Evolutionary conservation across 257 asterid genomes (phyloP), one percentile per base, ranked within the genome.

Genomic region (Solanum arcanum): DNA sequence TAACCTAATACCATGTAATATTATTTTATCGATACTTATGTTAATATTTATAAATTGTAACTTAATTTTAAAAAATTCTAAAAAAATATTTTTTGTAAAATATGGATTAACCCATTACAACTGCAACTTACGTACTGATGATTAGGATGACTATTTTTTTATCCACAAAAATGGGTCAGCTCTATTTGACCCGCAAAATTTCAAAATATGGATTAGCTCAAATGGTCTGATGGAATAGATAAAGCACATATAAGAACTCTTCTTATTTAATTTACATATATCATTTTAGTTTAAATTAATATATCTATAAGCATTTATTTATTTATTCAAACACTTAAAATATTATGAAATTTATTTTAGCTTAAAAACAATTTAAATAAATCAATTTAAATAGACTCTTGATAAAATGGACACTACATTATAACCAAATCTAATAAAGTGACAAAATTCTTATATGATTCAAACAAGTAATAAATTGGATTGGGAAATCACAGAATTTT

Each of bases 71-170:
- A 56, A 56, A 56, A 56, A 56, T 7, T 52, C 7, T 18, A 18
- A 52, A 0, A 18, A 52, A 16, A 52, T 52, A 49, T 47, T 5
- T 14, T 46, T 46, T 12, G 12, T 46, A 0, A 46, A 56, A 56
- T 7, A 25, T 56, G n/a, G n/a, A 0, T 56, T 56, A n/a, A 56
- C 25, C 0, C 25, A 0, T 18, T n/a, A 7, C 3, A n/a, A 7
- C 5, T 56, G n/a, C 64, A 56, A 18, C 64, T 56, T n/a, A 56
- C 11, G 2, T 3, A 7, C 11, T 4, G 0, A 47, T 13, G 3
- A 20, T 56, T 56, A 25, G 12, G 2, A 4, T 56, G 64, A 56
- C 8, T 56, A 2, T 20, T 56, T 56, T 56, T 0, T 56, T 5
- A 0, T 25, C 64, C 64, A 20, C 0, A 56, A 56, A 18, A 18